Percentiles rank a stretch among this genome's conserved stretches.
Conservation (phyloP, 805 yeast species). For the Jamesozyma piceae region DNA sequence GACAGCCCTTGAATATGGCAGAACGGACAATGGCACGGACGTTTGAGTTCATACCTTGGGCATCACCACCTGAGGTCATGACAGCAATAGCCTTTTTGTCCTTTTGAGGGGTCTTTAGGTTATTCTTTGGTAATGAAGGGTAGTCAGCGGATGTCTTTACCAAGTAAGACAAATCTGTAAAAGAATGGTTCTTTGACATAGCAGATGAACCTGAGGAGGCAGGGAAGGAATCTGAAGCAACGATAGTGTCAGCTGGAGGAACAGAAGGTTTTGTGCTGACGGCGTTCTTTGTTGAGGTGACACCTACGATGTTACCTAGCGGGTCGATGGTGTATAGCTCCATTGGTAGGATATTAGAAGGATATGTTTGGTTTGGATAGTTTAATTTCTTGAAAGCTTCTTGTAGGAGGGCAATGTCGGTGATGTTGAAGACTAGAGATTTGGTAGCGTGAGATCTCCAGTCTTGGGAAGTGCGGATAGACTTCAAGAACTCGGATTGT, state of each 20-base stretch:
- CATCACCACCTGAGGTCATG: slow-evolving; percentile 77
- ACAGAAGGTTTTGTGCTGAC: slow-evolving; percentile 35
- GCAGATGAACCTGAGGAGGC: slow-evolving; percentile 4
- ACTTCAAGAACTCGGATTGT: slow-evolving; percentile 8
- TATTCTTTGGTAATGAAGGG: slow-evolving; percentile 16
- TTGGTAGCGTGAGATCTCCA: slow-evolving; percentile 43
- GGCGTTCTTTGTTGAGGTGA: slow-evolving; percentile 54
- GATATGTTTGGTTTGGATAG: slow-evolving; percentile 47
- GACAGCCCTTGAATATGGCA: slow-evolving; percentile 55
- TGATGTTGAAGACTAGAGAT: slow-evolving; percentile 31
- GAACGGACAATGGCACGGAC: slow-evolving; percentile 67
- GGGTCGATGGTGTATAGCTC: slow-evolving; percentile 79
- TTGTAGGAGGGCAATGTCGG: slow-evolving; percentile 22
- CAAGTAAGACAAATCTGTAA: slow-evolving; percentile 16
- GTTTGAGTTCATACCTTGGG: slow-evolving; percentile 74
- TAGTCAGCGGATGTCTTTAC: slow-evolving; percentile 11
- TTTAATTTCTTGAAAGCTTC: slow-evolving; percentile 22
- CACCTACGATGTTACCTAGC: slow-evolving; percentile 72
- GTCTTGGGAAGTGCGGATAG: slow-evolving; percentile 27
- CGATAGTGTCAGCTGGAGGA: background rate
- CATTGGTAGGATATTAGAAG: slow-evolving; percentile 64
- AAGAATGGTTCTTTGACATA: slow-evolving; percentile 16
- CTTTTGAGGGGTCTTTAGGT: slow-evolving; percentile 8
- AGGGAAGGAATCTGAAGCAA: slow-evolving; percentile 4
- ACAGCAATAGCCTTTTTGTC: slow-evolving; percentile 49